Conservation (phyloP, 2,329 filamentous ascomycete genomes). For the Fonsecaea erecta region DNA sequence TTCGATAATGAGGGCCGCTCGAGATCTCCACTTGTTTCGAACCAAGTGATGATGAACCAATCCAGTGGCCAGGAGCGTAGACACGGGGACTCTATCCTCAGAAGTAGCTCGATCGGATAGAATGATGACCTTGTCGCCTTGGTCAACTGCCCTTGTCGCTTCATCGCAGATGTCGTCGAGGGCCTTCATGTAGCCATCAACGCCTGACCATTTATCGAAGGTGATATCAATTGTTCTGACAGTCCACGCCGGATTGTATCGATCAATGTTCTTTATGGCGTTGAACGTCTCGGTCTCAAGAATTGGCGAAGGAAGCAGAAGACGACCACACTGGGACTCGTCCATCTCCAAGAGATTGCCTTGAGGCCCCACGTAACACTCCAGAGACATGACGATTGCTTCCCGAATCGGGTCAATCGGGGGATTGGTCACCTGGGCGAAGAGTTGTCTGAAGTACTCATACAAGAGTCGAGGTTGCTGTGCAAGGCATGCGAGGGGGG, state of each 20-base stretch:
- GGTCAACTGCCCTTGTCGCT: constrained; percentile 80
- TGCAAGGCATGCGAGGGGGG: constrained; percentile 88
- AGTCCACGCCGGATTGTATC: constrained; percentile 77
- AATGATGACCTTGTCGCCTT: constrained; percentile 81
- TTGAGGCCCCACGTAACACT: constrained; percentile 94
- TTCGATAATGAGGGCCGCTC: constrained; percentile 84
- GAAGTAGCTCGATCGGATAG: constrained; percentile 87
- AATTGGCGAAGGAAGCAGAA: constrained; percentile 86
- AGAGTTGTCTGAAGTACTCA: constrained; percentile 97
- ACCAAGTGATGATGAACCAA: constrained; percentile 96
- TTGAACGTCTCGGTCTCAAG: constrained; percentile 91
- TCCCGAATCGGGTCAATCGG: constrained; percentile 97
- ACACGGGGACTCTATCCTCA: constrained; percentile 80
- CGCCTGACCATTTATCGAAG: constrained; percentile 82
- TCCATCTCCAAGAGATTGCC: constrained; percentile 96
- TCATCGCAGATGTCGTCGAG: constrained; percentile 87
- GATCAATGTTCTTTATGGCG: constrained; percentile 75
- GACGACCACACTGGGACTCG: constrained; percentile 79
- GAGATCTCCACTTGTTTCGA: constrained; percentile 91
- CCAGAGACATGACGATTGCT: constrained; percentile 96
- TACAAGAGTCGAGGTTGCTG: constrained; percentile 85
- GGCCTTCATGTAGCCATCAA: constrained; percentile 82
- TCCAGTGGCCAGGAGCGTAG: constrained; percentile 82
- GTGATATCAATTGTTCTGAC: constrained; percentile 91
- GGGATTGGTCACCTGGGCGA: constrained; percentile 96